Base-by-base conservation (phyloP, 176 grass and related monocot genomes). In the Musa schizocarpa region DNA sequence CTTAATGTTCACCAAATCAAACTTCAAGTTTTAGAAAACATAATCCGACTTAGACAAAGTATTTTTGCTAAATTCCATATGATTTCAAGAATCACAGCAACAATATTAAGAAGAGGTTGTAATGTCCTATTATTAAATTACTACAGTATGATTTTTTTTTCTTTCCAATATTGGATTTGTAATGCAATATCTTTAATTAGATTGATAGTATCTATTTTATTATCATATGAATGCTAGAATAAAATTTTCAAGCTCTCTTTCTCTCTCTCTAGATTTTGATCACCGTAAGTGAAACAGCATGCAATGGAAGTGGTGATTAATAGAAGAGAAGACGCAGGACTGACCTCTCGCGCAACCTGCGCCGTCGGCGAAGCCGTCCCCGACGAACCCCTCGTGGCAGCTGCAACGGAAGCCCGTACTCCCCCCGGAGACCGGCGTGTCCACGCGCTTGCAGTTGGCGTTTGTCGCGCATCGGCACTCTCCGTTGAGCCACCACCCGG, bases 401-500 rank as follows among this genome's bases (percentile, higher is more conserved):
- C 0, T 0, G 77, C 93, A 96, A 65, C 22, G 73, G 54, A 80
- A 83, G 0, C 82, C 93, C 53, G 0, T 0, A 19, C 26, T 48
- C 9, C 27, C 9, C 7, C 17, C 4, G 9, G 1, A 51, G 53
- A 0, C 14, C 2, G 71, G 74, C 1, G 64, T 76, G 1, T 0
- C 0, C 7, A 88, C 74, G 13, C 8, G 2, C 13, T 0, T 1
- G 78, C 89, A 96, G 8, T 14, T 71, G 3, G 93, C 89, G 69
- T 90, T 89, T 7, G 6, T 2, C 7, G 82, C 75, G 57, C 94
- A 96, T 20, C 0, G 56, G 74, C 93, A 92, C 2, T 4, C 19
- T 63, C 89, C 89, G 27, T 80, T 9, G 58, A 98, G 27, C 94
- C 94, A 98, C 94, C 94, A 98, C 0, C 68, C 86, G 0, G 91